These are phyloP conservation scores for Cicer pinnatifidum DNA, from an alignment of 306 rosid genomes.

Conservation along the genomic window DNA sequence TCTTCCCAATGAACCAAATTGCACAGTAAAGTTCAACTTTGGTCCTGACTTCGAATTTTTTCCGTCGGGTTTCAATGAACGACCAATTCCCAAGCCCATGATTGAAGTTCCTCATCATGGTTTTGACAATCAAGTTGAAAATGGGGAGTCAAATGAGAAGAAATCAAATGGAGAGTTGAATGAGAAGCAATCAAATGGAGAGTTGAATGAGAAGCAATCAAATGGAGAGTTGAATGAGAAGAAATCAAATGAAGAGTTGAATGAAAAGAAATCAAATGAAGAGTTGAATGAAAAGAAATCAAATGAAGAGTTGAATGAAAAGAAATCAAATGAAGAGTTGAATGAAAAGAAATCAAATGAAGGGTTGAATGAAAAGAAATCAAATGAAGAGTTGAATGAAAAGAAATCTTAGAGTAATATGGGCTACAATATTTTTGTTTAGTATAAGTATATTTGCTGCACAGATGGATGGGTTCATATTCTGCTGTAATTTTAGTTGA, in stretches of 20 bases:
- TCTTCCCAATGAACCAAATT: slow-evolving; percentile 87
- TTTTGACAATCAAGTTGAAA: slow-evolving; percentile 71
- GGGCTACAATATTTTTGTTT: slow-evolving; percentile 29
- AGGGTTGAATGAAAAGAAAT: background rate
- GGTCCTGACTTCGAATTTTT: slow-evolving; percentile 86
- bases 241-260: background rate
- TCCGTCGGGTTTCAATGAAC: slow-evolving; percentile 66
- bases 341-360: background rate
- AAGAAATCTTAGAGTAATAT: slow-evolving; percentile 31
- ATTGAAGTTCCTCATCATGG: slow-evolving; percentile 82
- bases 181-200: slow-evolving; percentile 60
- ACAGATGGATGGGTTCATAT: slow-evolving; percentile 48
- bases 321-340: background rate
- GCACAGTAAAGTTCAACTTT: slow-evolving; percentile 90
- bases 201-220: background rate
- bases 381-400: background rate
- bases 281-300: background rate
- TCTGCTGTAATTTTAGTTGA: slow-evolving; percentile 51
- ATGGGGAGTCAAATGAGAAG: slow-evolving; percentile 70
- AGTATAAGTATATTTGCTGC: slow-evolving; percentile 38
- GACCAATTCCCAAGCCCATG: slow-evolving; percentile 82
- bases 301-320: background rate
- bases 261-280: background rate
- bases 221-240: background rate
- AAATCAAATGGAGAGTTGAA: slow-evolving; percentile 44